Evolutionary conservation across 441 rosid species (phyloP), one percentile per base, ranked within the genome.

Genomic region (Adansonia madagascariensis): DNA sequence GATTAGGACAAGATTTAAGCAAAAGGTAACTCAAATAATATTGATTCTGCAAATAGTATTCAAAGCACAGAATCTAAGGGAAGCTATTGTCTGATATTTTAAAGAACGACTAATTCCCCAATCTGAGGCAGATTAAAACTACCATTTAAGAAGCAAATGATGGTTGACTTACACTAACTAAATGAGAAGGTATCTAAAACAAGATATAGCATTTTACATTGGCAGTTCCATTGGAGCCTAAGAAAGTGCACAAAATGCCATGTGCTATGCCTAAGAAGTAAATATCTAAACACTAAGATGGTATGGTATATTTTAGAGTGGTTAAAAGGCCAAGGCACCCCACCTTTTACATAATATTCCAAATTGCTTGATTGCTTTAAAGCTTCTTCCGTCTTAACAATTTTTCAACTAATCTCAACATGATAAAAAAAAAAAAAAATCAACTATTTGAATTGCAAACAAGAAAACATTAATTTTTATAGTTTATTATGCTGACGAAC

Each of bases 211-310:
- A 17, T 2, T 57, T 24, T 18, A 17, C 22, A 8, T 65, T 66
- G 71, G 71, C 72, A 24, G 59, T 24, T 69, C 69, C 24, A 14
- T 35, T 15, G 18, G 24, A 17, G 70, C 24, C 22, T n/a, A 64
- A 8, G 49, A 17, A 65, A 65, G 71, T n/a, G 20, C 14, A 24
- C n/a, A 66, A 49, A 31, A 31, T 31, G 35, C 35, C 35, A 2
- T 31, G 35, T 31, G 35, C 35, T 31, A 31, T 31, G 35, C 35
- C 35, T 31, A 31, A 31, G 35, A 31, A 31, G 35, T 2, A 31
- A 31, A 60, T 24, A 47, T 11, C 17, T 78, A 20, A 64, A 52
- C 15, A 46, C 52, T 47, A 17, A 52, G 35, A 9, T 22, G 60
- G 68, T 0, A 44, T 5, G 27, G 74, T 46, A 78, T 20, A 73